Percentiles rank a stretch among this genome's conserved stretches.
Evolutionary conservation across 2,329 filamentous ascomycete genomes (phyloP).

Genomic region (Pyrenophora graminea): DNA sequence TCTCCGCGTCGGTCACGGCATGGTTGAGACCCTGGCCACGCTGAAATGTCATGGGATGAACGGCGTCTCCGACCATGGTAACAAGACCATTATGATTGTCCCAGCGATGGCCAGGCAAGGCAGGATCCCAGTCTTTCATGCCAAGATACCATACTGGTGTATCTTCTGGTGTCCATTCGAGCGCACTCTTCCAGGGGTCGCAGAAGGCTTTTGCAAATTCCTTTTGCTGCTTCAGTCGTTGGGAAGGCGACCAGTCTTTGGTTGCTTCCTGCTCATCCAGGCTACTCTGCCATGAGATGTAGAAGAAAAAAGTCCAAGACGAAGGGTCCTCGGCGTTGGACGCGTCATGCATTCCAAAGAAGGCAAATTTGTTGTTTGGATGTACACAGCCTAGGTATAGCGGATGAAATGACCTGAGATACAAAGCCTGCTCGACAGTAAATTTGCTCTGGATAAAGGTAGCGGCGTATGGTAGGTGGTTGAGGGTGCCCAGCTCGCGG

Average conservation of each 20-base stretch:
- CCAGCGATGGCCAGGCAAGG: conserved; percentile 36
- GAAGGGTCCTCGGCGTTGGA: conserved; percentile 46
- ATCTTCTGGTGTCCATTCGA: conserved; percentile 42
- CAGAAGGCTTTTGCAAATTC: conserved; percentile 46
- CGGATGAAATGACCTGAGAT: conserved; percentile 52
- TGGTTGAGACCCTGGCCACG: conserved; percentile 58
- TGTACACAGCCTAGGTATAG: conserved; percentile 51
- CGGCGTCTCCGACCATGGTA: conserved; percentile 48
- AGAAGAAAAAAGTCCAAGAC: conserved; percentile 54
- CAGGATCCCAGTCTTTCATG: conserved; percentile 45
- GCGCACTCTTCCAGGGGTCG: conserved; percentile 52
- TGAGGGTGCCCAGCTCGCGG: conserved; percentile 34
- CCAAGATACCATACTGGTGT: conserved; percentile 41
- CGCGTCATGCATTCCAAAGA: conserved; percentile 53
- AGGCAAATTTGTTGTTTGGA: conserved; percentile 51
- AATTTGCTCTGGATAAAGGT: conserved; percentile 53
- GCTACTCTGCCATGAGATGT: conserved; percentile 51
- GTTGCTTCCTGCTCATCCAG: conserved; percentile 50
- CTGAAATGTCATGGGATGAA: conserved; percentile 51
- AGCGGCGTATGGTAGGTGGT: conserved; percentile 50
- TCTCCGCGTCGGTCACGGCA: conserved; percentile 50
- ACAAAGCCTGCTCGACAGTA: conserved; percentile 50
- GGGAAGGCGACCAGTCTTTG: conserved; percentile 39
- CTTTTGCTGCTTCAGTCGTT: conserved; percentile 49
- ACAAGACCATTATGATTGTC: conserved; percentile 42